These are phyloP conservation scores for Penicillium chermesinum DNA, from an alignment of 495 filamentous ascomycete species.

Conservation along the genomic window DNA sequence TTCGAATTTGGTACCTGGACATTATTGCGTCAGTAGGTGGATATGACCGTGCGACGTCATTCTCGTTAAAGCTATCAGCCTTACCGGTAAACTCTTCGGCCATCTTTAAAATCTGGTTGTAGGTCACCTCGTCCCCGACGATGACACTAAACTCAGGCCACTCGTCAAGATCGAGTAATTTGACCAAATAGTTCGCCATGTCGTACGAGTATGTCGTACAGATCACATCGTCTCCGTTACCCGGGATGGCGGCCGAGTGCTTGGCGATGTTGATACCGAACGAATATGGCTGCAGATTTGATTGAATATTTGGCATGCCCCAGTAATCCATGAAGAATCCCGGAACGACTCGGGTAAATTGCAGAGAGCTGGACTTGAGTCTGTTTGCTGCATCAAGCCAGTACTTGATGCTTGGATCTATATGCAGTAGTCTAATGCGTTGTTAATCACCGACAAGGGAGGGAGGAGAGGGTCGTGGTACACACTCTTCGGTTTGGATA, in stretches of 20 bases:
- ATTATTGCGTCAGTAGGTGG: background rate
- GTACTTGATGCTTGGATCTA: slow-evolving; percentile 34
- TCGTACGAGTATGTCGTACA: slow-evolving; percentile 51
- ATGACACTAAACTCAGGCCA: slow-evolving; percentile 43
- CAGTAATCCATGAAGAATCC: slow-evolving; percentile 56
- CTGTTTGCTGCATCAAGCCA: slow-evolving; percentile 30
- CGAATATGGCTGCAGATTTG: slow-evolving; percentile 33
- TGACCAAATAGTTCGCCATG: slow-evolving; percentile 46
- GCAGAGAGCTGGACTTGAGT: slow-evolving; percentile 27
- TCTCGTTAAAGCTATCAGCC: too few relatives aligned
- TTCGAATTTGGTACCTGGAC: slow-evolving; percentile 44
- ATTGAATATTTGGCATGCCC: slow-evolving; percentile 41
- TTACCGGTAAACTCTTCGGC: slow-evolving; percentile 46
- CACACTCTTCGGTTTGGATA: slow-evolving; percentile 33
- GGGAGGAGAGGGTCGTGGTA: background rate
- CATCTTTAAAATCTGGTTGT: slow-evolving; percentile 40
- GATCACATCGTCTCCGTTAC: slow-evolving; percentile 42
- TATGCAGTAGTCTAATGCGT: slow-evolving; percentile 20
- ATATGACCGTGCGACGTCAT: too few relatives aligned
- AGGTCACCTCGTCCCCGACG: slow-evolving; percentile 44
- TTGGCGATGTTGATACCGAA: slow-evolving; percentile 45
- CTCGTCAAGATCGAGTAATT: slow-evolving; percentile 36
- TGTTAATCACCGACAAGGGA: background rate
- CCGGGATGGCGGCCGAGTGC: slow-evolving; percentile 47
- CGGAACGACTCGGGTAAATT: slow-evolving; percentile 45